These are phyloP conservation scores for Lentinula edodes DNA, from an alignment of 768 basidiomycete genomes.

Conservation along the genomic window DNA sequence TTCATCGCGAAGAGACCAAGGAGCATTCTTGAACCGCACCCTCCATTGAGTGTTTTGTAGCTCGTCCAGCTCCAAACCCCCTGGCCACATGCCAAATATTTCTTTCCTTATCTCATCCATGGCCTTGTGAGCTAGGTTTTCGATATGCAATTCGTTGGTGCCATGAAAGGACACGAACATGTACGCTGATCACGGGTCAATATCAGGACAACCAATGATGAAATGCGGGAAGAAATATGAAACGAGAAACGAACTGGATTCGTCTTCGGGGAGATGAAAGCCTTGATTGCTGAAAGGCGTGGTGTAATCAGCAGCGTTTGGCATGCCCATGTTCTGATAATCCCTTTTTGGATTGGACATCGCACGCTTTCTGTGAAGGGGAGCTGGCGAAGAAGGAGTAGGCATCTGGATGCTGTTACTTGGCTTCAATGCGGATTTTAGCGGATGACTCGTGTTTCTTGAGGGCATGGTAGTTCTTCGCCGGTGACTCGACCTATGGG, in stretches of 20 bases:
- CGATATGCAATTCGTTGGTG: conserved; percentile 57
- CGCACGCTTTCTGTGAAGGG: conserved; percentile 2
- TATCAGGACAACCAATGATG: neutral
- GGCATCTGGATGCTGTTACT: neutral
- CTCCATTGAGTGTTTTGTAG: conserved; percentile 45
- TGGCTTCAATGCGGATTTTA: neutral
- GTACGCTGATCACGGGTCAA: conserved; percentile 1
- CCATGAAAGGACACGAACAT: conserved; percentile 61
- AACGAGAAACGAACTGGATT: neutral
- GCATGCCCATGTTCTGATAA: neutral
- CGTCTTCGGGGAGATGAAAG: neutral
- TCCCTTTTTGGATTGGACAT: conserved; percentile 2
- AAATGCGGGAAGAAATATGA: neutral
- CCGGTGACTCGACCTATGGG: conserved; percentile 26
- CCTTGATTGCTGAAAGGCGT: neutral
- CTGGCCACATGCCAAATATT: conserved; percentile 61
- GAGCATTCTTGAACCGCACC: conserved; percentile 59
- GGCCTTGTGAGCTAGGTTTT: conserved; percentile 43
- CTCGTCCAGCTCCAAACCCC: conserved; percentile 49
- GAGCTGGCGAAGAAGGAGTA: neutral
- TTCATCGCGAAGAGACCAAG: conserved; percentile 58
- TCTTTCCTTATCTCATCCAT: conserved; percentile 53
- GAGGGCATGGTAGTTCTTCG: conserved; percentile 26
- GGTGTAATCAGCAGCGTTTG: neutral
- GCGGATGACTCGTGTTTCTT: neutral